Conservation (phyloP, 2,329 filamentous ascomycete species). For the Penicillium sp. region DNA sequence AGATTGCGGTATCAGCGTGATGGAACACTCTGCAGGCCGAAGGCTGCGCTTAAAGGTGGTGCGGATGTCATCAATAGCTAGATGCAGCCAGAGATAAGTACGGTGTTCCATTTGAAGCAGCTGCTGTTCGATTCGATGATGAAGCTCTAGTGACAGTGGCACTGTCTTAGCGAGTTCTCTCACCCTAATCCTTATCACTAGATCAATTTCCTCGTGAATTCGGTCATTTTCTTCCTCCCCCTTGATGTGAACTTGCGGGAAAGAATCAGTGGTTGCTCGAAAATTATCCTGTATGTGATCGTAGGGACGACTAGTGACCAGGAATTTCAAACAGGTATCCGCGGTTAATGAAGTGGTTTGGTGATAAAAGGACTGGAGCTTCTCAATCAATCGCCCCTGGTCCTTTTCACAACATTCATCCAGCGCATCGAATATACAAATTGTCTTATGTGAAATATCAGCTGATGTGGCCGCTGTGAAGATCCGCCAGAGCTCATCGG, state of each 20-base stretch:
- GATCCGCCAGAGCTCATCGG: slow-evolving; percentile 17
- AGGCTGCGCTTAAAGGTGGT: slow-evolving; percentile 9
- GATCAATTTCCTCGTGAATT: too few species aligned
- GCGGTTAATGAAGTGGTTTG: not conserved
- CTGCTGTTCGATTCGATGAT: slow-evolving; percentile 12
- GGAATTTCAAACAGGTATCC: slow-evolving; percentile 16
- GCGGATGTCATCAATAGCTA: slow-evolving; percentile 17
- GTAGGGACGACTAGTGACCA: slow-evolving; percentile 23
- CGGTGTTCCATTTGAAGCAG: slow-evolving; percentile 22
- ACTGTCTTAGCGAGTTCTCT: too few species aligned
- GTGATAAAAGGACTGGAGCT: slow-evolving; percentile 6
- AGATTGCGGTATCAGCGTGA: slow-evolving; percentile 11
- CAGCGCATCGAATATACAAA: slow-evolving; percentile 14
- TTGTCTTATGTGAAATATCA: slow-evolving; percentile 1
- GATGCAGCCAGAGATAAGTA: slow-evolving; percentile 25
- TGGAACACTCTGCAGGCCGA: slow-evolving; percentile 6
- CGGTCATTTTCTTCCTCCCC: slow-evolving; percentile 17
- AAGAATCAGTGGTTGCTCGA: not conserved
- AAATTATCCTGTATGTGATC: slow-evolving; percentile 12
- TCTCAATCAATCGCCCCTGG: slow-evolving; percentile 9
- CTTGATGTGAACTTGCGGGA: slow-evolving; percentile 11
- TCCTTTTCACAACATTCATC: slow-evolving; percentile 12
- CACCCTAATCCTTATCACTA: too few species aligned
- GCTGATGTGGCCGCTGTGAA: slow-evolving; percentile 8
- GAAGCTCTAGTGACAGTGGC: not conserved